Conservation (phyloP, 768 basidiomycete species). For the Suillus lakei region DNA sequence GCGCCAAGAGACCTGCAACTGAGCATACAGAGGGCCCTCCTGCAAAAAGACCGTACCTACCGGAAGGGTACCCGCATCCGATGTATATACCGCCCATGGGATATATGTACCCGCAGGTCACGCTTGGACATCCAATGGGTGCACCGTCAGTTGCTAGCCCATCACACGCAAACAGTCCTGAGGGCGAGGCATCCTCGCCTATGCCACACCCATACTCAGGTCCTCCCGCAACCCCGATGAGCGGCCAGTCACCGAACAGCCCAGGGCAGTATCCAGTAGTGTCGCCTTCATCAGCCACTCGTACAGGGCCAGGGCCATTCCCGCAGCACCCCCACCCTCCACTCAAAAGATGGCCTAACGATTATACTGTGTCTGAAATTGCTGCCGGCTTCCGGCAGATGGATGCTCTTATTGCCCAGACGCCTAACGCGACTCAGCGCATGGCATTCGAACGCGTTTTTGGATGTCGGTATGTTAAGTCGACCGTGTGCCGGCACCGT, state of each 20-base stretch:
- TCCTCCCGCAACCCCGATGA: conserved; percentile 22
- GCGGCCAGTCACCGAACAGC: conserved; percentile 23
- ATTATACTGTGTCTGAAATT: conserved; percentile 72
- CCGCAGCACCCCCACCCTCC: conserved; percentile 66
- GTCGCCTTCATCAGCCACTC: conserved; percentile 21
- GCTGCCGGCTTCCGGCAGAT: conserved; percentile 61
- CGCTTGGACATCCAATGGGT: conserved; percentile 27
- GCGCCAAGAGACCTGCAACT: conserved; percentile 31
- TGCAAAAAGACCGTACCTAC: conserved; percentile 32
- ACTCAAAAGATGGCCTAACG: conserved; percentile 77
- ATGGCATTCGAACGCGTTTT: conserved; percentile 73
- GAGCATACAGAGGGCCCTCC: conserved; percentile 29
- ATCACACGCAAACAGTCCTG: conserved; percentile 17
- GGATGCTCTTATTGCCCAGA: conserved; percentile 40
- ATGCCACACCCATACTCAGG: conserved; percentile 22
- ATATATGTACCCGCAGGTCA: conserved; percentile 33
- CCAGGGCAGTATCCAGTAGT: conserved; percentile 18
- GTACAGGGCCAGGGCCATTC: conserved; percentile 30
- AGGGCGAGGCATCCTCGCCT: conserved; percentile 22
- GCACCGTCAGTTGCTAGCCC: conserved; percentile 22
- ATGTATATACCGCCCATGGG: conserved; percentile 35
- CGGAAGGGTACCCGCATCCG: conserved; percentile 31
- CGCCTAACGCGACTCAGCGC: conserved; percentile 60
- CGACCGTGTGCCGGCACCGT: conserved; percentile 74
- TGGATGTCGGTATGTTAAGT: conserved; percentile 73